Percentiles rank a stretch among this genome's conserved stretches.
Conservation (phyloP, 306 rosid genomes). For the Castanea sativa region DNA sequence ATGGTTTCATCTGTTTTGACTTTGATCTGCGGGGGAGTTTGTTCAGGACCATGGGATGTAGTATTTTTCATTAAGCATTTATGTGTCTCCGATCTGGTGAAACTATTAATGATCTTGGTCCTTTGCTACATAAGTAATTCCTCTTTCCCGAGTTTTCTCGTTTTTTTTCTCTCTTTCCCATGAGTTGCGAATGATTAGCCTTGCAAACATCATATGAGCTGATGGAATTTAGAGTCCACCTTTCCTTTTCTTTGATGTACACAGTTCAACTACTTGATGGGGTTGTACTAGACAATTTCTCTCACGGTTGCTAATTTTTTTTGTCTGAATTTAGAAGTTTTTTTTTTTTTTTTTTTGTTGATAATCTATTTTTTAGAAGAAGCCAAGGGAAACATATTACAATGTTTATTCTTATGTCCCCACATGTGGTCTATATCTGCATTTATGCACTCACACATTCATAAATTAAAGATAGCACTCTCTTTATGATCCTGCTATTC, state of each 20-base stretch:
- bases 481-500: too few species aligned
- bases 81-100: slow-evolving; percentile 31
- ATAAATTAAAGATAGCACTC: too few species aligned
- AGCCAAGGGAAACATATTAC: too few species aligned
- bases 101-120: slow-evolving; percentile 40
- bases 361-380: too few species aligned
- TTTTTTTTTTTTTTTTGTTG: too few species aligned
- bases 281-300: too few species aligned
- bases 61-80: slow-evolving; percentile 45
- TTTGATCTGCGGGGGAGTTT: slow-evolving; percentile 30
- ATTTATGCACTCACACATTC: too few species aligned
- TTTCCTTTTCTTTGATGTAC: not conserved
- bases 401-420: too few species aligned
- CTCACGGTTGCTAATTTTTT: too few species aligned
- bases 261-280: too few species aligned
- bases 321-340: too few species aligned
- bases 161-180: not conserved
- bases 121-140: slow-evolving; percentile 40
- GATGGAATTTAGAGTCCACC: not conserved
- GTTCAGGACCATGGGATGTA: slow-evolving; percentile 44
- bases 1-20: not conserved
- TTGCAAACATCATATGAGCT: not conserved
- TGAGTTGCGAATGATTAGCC: not conserved
- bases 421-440: too few species aligned
- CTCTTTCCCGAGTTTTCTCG: not conserved